These are phyloP conservation scores for Xylaria flabelliformis DNA, from an alignment of 495 filamentous ascomycete genomes.

Conservation along the genomic window DNA sequence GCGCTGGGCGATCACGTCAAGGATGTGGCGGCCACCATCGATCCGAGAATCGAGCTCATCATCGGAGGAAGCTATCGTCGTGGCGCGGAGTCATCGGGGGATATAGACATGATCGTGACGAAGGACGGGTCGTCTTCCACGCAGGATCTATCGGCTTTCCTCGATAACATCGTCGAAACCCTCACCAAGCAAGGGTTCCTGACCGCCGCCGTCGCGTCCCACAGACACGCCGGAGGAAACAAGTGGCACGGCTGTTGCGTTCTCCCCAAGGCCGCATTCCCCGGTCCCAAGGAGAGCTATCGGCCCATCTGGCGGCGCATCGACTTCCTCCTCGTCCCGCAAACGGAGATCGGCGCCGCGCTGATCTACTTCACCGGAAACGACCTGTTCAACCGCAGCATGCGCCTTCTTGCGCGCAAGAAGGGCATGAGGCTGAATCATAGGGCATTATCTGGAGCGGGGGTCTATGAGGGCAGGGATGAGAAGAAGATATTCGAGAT, in stretches of 20 bases:
- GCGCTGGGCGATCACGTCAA: conserved; percentile 73
- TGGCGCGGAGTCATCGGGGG: conserved; percentile 73
- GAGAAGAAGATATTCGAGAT: conserved; percentile 88
- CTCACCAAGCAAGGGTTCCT: conserved; percentile 68
- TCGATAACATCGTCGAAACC: conserved; percentile 65
- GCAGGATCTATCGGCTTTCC: conserved; percentile 67
- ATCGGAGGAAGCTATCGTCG: conserved; percentile 88
- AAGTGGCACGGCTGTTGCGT: conserved; percentile 92
- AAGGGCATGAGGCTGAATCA: conserved; percentile 90
- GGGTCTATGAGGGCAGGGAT: conserved; percentile 74
- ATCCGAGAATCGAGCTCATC: conserved; percentile 66
- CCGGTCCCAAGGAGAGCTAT: conserved; percentile 32
- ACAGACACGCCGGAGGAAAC: conserved; percentile 50
- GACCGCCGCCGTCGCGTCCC: conserved; percentile 53
- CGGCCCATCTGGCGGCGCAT: conserved; percentile 74
- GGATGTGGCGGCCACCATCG: conserved; percentile 64
- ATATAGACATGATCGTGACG: conserved; percentile 89
- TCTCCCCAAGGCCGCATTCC: conserved; percentile 52
- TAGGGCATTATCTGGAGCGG: conserved; percentile 77
- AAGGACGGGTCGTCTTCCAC: conserved; percentile 63
- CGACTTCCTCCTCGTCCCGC: conserved; percentile 86
- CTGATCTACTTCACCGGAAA: conserved; percentile 96
- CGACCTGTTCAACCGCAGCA: conserved; percentile 93
- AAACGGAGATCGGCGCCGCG: conserved; percentile 82
- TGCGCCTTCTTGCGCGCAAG: conserved; percentile 81